Evolutionary conservation across 2,329 filamentous ascomycete genomes (phyloP).

Genomic region (Beauveria sp.): DNA sequence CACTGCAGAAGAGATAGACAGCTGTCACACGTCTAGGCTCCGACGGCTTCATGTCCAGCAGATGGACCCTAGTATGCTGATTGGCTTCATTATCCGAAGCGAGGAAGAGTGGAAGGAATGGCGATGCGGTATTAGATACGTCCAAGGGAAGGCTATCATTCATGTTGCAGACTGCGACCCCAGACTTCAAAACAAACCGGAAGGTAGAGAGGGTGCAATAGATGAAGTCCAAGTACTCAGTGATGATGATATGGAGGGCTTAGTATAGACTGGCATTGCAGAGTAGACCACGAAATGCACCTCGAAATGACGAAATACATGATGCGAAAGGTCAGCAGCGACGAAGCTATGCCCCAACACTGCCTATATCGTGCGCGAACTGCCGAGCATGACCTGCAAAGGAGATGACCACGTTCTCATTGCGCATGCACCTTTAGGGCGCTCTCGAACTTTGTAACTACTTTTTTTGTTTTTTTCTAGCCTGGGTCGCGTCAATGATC

Average conservation of each 20-base stretch:
- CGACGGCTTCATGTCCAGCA: conserved; percentile 77
- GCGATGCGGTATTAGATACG: conserved; percentile 66
- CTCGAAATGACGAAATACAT: background rate
- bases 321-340: background rate
- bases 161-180: conserved; percentile 70
- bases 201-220: conserved; percentile 64
- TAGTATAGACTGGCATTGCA: background rate
- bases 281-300: background rate
- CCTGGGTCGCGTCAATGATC: background rate
- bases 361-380: background rate
- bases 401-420: background rate
- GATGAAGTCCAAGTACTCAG: conserved; percentile 88
- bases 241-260: conserved; percentile 44
- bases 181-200: conserved; percentile 39
- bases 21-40: conserved; percentile 80
- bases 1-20: conserved; percentile 64
- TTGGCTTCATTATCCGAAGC: conserved; percentile 80
- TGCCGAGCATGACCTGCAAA: background rate
- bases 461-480: background rate
- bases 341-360: background rate
- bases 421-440: background rate
- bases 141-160: conserved; percentile 77
- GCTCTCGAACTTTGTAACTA: background rate
- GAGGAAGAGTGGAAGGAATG: conserved; percentile 79
- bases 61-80: conserved; percentile 97